Evolutionary conservation across 805 yeast species (phyloP), one percentile per base, ranked within the genome.

Genomic region (Monosporozyma unispora): DNA sequence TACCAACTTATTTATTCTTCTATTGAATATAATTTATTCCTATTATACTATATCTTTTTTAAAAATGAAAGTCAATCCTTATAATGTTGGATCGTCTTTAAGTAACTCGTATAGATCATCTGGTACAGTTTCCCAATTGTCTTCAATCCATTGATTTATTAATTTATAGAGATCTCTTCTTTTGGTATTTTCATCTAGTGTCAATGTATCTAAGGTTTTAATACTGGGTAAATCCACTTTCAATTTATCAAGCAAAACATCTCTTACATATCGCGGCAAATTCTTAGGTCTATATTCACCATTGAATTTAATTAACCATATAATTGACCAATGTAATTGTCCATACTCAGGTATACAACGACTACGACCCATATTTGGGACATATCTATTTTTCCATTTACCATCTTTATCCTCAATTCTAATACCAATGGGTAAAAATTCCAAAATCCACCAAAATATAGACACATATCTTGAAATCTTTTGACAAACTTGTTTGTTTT

Each of bases 261-360:
- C 55, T 25, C 53, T 46, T 3, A 63, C 60, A 54, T 70, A 72
- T 9, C 48, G 47, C 0, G 80, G 80, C 29, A 77, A 48, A 53
- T 77, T 74, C 1, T 44, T 47, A 0, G 83, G 83, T 1, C 62
- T 50, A 53, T 79, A 78, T 54, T 73, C 76, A 33, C 59, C 49
- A 47, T 75, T 69, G 52, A 65, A 71, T 51, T 72, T 77, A 48
- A 76, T 57, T 53, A 83, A 67, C 79, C 82, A 81, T 52, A 69
- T 70, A 0, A 81, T 73, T 44, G 86, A 80, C 87, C 87, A 82
- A 61, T 82, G 87, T 31, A 81, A 52, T 12, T 61, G 63, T 10
- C 76, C 73, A 50, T 70, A 62, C 1, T 52, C 51, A 1, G 86
- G 85, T 3, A 82, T 64, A 40, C 66, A 66, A 51, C 87, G 67